Conservation (phyloP, 2,329 filamentous ascomycete species). For the Clonostachys byssicola region DNA sequence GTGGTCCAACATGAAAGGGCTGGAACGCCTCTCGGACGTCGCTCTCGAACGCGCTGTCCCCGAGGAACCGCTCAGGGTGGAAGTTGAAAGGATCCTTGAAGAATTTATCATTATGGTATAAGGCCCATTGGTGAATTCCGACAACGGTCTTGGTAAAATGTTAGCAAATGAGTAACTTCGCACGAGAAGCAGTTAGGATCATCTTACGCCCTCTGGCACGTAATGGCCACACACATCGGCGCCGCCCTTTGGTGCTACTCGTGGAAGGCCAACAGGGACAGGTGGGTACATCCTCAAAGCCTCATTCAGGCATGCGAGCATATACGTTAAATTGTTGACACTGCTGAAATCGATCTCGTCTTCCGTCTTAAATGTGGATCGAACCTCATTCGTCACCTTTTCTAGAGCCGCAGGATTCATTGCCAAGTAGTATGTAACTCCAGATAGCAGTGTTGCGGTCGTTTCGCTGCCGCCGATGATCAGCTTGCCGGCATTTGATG, state of each 20-base stretch:
- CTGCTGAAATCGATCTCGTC: slow-evolving; percentile 27
- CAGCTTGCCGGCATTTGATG: slow-evolving; percentile 8
- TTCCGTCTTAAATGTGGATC: slow-evolving; percentile 12
- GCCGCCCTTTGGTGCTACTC: slow-evolving; percentile 21
- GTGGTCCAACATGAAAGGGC: slow-evolving; percentile 38
- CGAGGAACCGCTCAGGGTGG: slow-evolving; percentile 41
- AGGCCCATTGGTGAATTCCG: slow-evolving; percentile 32
- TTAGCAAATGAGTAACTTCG: not conserved
- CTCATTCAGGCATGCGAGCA: slow-evolving; percentile 31
- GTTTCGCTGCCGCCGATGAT: slow-evolving; percentile 18
- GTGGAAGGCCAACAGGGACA: slow-evolving; percentile 7
- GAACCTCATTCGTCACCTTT: slow-evolving; percentile 23
- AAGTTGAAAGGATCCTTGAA: slow-evolving; percentile 36
- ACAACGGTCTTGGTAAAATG: slow-evolving; percentile 24
- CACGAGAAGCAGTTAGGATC: not conserved
- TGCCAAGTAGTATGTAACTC: slow-evolving; percentile 15
- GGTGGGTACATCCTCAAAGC: slow-evolving; percentile 28
- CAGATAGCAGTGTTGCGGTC: slow-evolving; percentile 15
- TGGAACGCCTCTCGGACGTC: slow-evolving; percentile 35
- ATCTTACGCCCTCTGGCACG: slow-evolving; percentile 19
- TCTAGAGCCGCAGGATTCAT: slow-evolving; percentile 17
- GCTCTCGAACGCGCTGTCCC: slow-evolving; percentile 21
- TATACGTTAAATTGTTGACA: slow-evolving; percentile 14
- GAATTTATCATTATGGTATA: slow-evolving; percentile 30
- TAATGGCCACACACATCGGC: slow-evolving; percentile 16